Conservation (phyloP, 352 stramenopile genomes). For the Globisporangium takayamanum region DNA sequence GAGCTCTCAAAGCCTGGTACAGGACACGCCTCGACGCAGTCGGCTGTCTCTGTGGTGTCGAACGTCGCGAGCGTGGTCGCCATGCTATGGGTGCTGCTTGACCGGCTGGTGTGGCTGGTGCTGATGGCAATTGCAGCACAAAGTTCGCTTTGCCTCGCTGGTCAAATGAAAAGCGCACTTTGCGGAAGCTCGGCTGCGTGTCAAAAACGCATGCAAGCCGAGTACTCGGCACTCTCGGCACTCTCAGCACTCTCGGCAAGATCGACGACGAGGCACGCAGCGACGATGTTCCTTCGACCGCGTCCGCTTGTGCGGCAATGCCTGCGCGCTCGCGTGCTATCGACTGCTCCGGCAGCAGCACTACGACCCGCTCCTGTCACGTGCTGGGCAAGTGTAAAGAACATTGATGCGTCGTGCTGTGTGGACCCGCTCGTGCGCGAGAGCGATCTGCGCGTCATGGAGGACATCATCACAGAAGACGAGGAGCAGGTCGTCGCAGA, state of each 20-base stretch:
- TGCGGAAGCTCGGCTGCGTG: too few species aligned
- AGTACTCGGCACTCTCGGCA: too few species aligned
- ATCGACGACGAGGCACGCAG: not conserved
- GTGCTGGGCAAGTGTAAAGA: slow-evolving; percentile 30
- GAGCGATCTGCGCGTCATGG: slow-evolving; percentile 54
- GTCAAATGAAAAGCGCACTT: too few species aligned
- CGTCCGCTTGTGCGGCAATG: too few species aligned
- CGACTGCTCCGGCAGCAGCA: not conserved
- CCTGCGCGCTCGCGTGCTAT: slow-evolving; percentile 4
- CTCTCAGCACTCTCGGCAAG: too few species aligned
- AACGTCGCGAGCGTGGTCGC: slow-evolving; percentile 52
- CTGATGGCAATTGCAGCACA: not conserved
- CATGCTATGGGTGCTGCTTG: not conserved
- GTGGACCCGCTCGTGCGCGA: slow-evolving; percentile 46
- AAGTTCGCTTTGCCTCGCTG: not conserved
- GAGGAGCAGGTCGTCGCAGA: slow-evolving; percentile 68
- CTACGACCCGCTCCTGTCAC: too few species aligned
- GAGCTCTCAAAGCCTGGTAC: slow-evolving; percentile 52
- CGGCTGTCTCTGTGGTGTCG: slow-evolving; percentile 69
- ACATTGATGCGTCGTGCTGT: slow-evolving; percentile 56
- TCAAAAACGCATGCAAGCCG: too few species aligned
- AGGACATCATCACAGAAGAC: slow-evolving; percentile 66
- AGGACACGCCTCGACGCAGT: slow-evolving; percentile 80
- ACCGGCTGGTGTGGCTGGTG: not conserved
- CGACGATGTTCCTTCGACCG: not conserved